Percentiles rank a stretch among this genome's conserved stretches.
Conservation (phyloP, 495 filamentous ascomycete species). For the Wilcoxina mikolae region DNA sequence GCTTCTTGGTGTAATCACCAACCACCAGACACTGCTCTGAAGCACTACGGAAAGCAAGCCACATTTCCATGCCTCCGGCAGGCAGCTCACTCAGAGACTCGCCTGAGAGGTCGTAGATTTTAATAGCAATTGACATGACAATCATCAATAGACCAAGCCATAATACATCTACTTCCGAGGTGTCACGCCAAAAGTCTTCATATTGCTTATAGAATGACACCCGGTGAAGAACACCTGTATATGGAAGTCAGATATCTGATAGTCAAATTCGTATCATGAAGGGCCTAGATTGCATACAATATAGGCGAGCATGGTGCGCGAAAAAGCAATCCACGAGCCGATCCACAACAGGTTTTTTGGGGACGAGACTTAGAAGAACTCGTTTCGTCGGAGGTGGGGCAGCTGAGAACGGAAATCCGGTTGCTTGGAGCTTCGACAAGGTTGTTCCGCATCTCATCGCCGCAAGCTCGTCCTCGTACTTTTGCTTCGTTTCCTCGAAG, state of each 20-base stretch:
- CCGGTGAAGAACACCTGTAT: conserved; percentile 61
- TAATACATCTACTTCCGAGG: conserved; percentile 59
- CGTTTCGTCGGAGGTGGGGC: conserved; percentile 49
- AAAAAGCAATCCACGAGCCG: conserved; percentile 63
- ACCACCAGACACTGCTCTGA: conserved; percentile 77
- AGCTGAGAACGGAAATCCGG: conserved; percentile 48
- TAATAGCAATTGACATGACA: conserved; percentile 77
- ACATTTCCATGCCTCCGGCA: conserved; percentile 57
- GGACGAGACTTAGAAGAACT: conserved; percentile 67
- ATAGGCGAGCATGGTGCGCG: conserved; percentile 55
- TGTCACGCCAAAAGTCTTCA: conserved; percentile 76
- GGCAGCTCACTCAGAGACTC: conserved; percentile 80
- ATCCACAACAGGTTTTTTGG: conserved; percentile 64
- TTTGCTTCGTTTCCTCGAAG: conserved; percentile 56
- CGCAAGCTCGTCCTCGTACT: conserved; percentile 44
- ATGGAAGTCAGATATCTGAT: conserved; percentile 28
- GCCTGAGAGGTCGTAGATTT: conserved; percentile 76
- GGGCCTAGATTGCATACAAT: conserved; percentile 37
- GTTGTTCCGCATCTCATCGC: conserved; percentile 11
- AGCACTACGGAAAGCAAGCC: conserved; percentile 59
- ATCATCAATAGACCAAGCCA: conserved; percentile 85
- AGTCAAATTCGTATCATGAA: conserved; percentile 32
- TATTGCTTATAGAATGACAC: conserved; percentile 79
- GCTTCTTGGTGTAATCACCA: conserved; percentile 80
- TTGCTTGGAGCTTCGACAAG: conserved; percentile 16